Base-by-base conservation (phyloP, 805 yeast genomes). In the Candida quercuum region DNA sequence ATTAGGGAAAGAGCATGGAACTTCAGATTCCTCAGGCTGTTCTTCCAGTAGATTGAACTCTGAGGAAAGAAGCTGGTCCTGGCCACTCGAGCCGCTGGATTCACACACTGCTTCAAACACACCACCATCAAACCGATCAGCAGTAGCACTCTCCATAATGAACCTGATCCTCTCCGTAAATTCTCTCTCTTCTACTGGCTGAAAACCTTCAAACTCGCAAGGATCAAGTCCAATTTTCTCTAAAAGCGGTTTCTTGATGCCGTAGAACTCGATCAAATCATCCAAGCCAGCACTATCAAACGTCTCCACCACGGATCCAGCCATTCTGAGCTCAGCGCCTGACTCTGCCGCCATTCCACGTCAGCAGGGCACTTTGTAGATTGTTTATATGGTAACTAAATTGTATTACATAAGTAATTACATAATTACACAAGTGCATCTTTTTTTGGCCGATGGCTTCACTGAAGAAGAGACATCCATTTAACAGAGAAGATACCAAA, bases 241-340 rank as follows among this genome's bases (percentile, higher is more conserved):
- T 24, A 42, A 28, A 5, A 27, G 29, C 5, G 24, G 13, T 4
- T 22, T 24, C 4, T 23, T 38, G n/a, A 47, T 35, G 1, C 29
- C 37, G 11, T 36, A 41, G 15, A 22, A 21, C 13, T 19, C 11
- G 5, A 47, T 26, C 1, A 37, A 44, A 5, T 32, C 31, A 10
- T 38, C 27, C 4, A 49, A 25, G 17, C 40, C 50, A 1, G 42
- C 28, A 3, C 47, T 9, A 18, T 27, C 35, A 9, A 36, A 33
- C 31, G 21, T 28, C 13, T 37, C 24, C 13, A 12, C 8, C 3
- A 6, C 12, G 8, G 17, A 15, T 32, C 4, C 6, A 5, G 9
- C 11, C 24, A 29, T 29, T 29, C 20, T 32, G 5, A n/a, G 8
- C 17, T 5, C 23, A 7, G 15, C 14, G 14, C 13, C 14, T 12